Percentiles rank a stretch among this genome's conserved stretches.
phyloP scores from a whole-genome alignment of 202 grass and related monocot genomes.

The Dendrocalamus latiflorus region DNA sequence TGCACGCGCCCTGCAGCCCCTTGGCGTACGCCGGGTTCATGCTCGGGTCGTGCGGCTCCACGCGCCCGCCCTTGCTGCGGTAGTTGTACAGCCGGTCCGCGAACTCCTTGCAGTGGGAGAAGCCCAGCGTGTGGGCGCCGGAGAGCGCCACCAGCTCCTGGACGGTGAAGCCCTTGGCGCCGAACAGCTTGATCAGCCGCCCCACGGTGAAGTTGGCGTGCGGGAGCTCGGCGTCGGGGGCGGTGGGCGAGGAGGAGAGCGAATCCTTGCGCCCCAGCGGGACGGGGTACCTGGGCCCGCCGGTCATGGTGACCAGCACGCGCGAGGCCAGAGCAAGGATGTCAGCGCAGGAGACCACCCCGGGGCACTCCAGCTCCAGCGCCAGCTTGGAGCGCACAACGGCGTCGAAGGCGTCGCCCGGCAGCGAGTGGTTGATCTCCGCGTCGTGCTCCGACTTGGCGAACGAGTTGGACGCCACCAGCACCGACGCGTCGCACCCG shows the following conservation, averaged over 20 bases:
- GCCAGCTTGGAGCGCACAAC: slow-evolving; percentile 72
- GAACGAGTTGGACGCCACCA: slow-evolving; percentile 63
- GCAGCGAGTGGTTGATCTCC: slow-evolving; percentile 82
- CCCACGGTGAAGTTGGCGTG: slow-evolving; percentile 51
- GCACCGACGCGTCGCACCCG: slow-evolving; percentile 77
- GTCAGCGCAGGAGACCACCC: slow-evolving; percentile 88
- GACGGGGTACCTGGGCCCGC: slow-evolving; percentile 67
- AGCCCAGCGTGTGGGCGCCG: slow-evolving; percentile 87
- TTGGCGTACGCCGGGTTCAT: slow-evolving; percentile 65
- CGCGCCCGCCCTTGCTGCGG: slow-evolving; percentile 25
- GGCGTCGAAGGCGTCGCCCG: slow-evolving; percentile 76
- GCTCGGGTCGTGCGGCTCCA: slow-evolving; percentile 54
- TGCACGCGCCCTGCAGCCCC: slow-evolving; percentile 68
- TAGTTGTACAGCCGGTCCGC: slow-evolving; percentile 60
- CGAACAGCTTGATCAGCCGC: slow-evolving; percentile 54
- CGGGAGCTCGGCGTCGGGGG: slow-evolving; percentile 53
- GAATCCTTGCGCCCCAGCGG: slow-evolving; percentile 83
- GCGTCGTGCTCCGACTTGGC: slow-evolving; percentile 66
- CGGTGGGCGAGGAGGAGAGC: slow-evolving; percentile 46
- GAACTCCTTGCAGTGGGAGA: slow-evolving; percentile 94
- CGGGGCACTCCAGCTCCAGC: slow-evolving; percentile 92
- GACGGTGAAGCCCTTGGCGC: slow-evolving; percentile 62
- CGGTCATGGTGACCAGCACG: slow-evolving; percentile 74
- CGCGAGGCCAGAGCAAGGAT: slow-evolving; percentile 71
- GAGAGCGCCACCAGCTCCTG: slow-evolving; percentile 83